These are phyloP conservation scores for Exobasidium cylindrosporum DNA, from an alignment of 1,284 basidiomycete genomes.

Conservation along the genomic window DNA sequence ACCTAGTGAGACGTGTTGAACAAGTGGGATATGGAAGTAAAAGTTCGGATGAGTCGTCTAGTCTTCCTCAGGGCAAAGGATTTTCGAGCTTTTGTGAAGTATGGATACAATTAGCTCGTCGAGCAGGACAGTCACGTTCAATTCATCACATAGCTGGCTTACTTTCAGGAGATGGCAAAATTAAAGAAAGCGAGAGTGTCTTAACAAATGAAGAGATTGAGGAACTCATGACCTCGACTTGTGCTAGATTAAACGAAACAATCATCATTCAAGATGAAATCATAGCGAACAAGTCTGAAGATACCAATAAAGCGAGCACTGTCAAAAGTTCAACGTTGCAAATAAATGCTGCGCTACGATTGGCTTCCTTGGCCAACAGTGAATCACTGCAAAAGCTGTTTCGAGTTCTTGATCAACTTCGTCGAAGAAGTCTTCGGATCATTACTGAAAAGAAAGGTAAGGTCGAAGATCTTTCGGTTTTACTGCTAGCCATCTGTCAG, in stretches of 20 bases:
- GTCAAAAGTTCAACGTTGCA: not conserved
- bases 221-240: not conserved
- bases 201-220: not conserved
- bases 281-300: not conserved
- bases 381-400: slow-evolving; percentile 27
- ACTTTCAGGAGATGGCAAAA: not conserved
- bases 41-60: too few species aligned
- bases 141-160: not conserved
- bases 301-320: not conserved
- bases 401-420: slow-evolving; percentile 31
- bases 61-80: slow-evolving; percentile 15
- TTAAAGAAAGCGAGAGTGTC: not conserved
- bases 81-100: slow-evolving; percentile 32
- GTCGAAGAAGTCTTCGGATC: slow-evolving; percentile 25
- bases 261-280: not conserved
- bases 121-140: not conserved
- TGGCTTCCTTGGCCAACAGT: not conserved
- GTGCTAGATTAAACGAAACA: not conserved
- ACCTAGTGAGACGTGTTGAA: slow-evolving; percentile 1
- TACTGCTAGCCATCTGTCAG: not conserved
- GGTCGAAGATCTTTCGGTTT: not conserved
- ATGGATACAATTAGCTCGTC: slow-evolving; percentile 27
- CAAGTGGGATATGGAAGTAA: slow-evolving; percentile 2
- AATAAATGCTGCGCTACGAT: not conserved
- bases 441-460: not conserved